These are phyloP conservation scores for Trichoderma cornu-damae DNA, from an alignment of 2,329 filamentous ascomycete species.

Conservation along the genomic window DNA sequence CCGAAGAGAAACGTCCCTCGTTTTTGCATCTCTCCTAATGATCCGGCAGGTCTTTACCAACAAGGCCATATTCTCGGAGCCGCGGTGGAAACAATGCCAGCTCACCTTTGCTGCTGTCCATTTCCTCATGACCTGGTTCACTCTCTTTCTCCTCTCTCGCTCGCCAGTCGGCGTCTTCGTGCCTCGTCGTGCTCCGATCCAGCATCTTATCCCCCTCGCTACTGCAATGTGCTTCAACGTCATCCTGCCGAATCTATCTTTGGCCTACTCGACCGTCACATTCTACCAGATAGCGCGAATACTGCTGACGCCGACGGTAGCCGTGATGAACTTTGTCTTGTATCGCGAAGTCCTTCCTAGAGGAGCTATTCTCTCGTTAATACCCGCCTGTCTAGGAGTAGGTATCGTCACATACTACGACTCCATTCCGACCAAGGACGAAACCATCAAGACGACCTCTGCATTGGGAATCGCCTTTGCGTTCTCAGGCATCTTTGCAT, in stretches of 20 bases:
- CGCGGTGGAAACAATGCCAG: conserved; percentile 56
- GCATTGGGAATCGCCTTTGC: conserved; percentile 59
- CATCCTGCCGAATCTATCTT: conserved; percentile 61
- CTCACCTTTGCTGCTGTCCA: conserved; percentile 64
- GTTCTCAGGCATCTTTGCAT: conserved; percentile 58
- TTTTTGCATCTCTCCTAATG: conserved; percentile 21
- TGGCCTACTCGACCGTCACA: conserved; percentile 62
- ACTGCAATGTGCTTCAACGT: conserved; percentile 64
- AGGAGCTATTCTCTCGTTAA: conserved; percentile 49
- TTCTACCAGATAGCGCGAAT: conserved; percentile 68
- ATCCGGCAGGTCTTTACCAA: conserved; percentile 56
- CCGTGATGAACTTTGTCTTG: conserved; percentile 58
- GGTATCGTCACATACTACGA: conserved; percentile 65
- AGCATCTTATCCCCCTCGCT: conserved; percentile 58
- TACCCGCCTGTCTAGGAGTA: conserved; percentile 60
- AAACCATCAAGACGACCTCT: conserved; percentile 51
- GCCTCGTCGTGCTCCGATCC: conserved; percentile 50
- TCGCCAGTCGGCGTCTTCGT: conserved; percentile 55
- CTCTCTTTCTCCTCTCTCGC: conserved; percentile 57
- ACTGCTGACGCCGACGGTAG: conserved; percentile 60
- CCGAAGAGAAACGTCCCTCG: not conserved
- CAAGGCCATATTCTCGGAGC: conserved; percentile 63
- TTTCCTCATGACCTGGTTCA: conserved; percentile 60
- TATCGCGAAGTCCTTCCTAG: conserved; percentile 53
- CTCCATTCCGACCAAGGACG: conserved; percentile 46